Percentiles rank a stretch among this genome's conserved stretches.
Conservation (phyloP, 78 protist genomes). For the Dictyostelium brefeldianum region DNA sequence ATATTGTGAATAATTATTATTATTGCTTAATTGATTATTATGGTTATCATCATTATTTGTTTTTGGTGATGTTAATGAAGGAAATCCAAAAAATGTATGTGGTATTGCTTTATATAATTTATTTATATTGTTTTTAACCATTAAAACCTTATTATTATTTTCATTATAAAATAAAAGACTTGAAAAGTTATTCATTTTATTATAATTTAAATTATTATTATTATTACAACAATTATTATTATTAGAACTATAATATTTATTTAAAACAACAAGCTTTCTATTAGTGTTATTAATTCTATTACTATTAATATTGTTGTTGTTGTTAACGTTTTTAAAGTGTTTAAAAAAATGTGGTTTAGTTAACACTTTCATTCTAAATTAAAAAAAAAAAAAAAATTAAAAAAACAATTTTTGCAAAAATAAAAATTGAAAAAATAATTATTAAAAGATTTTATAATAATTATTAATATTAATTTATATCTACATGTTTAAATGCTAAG, state of each 20-base stretch:
- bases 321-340: background rate
- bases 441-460: too few relatives aligned
- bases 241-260: background rate
- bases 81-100: conserved; percentile 41
- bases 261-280: background rate
- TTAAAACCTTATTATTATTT: background rate
- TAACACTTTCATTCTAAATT: background rate
- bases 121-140: conserved; percentile 10
- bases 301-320: too few relatives aligned
- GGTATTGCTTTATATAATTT: conserved; percentile 28
- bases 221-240: background rate
- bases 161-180: conserved; percentile 6
- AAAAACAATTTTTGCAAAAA: too few relatives aligned
- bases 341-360: too few relatives aligned
- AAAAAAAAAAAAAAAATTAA: too few relatives aligned
- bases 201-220: background rate
- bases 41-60: too few relatives aligned
- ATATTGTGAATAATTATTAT: background rate
- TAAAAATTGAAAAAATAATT: too few relatives aligned
- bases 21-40: background rate
- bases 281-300: too few relatives aligned
- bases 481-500: too few relatives aligned
- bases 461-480: too few relatives aligned
- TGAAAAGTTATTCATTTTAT: conserved; percentile 6
- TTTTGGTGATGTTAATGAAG: conserved; percentile 16